phyloP scores from a whole-genome alignment of 2,329 filamentous ascomycete genomes.

The Elsinoe arachidis region DNA sequence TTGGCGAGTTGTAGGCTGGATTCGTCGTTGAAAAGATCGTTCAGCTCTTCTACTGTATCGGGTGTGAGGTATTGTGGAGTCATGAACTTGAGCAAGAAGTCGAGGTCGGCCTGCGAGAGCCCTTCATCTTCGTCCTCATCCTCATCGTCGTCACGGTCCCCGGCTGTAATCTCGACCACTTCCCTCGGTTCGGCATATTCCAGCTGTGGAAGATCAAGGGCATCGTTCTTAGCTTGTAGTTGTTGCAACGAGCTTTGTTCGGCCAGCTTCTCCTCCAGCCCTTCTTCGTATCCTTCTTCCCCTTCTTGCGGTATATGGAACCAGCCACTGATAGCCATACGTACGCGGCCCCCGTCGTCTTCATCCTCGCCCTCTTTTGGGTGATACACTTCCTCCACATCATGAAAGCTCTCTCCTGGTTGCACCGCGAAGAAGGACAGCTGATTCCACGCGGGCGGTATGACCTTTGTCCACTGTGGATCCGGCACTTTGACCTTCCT shows the following conservation, averaged over 20 bases:
- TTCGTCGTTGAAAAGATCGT: constrained; percentile 69
- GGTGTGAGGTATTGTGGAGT: constrained; percentile 85
- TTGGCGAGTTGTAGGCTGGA: constrained; percentile 75
- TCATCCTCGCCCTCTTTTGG: constrained; percentile 46
- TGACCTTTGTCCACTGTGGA: constrained; percentile 69
- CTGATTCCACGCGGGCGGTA: constrained; percentile 95
- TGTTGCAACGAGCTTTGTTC: constrained; percentile 88
- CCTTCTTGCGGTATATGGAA: constrained; percentile 95
- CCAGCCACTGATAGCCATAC: constrained; percentile 98
- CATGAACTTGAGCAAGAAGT: constrained; percentile 85
- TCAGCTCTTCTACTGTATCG: constrained; percentile 76
- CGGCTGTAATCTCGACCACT: constrained; percentile 39
- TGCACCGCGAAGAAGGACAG: constrained; percentile 97
- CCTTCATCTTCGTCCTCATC: constrained; percentile 53
- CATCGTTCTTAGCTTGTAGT: constrained; percentile 81
- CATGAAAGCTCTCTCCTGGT: constrained; percentile 97
- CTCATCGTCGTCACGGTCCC: constrained; percentile 59
- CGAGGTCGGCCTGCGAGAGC: constrained; percentile 71
- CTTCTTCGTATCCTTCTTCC: constrained; percentile 83
- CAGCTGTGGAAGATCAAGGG: constrained; percentile 72
- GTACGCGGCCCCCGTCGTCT: constrained; percentile 64
- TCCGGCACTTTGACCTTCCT: constrained; percentile 70
- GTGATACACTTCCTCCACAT: constrained; percentile 95
- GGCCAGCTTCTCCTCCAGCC: constrained; percentile 78
- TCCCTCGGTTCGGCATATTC: constrained; percentile 21